Percentiles rank a stretch among this genome's conserved stretches.
phyloP scores from a whole-genome alignment of 208 protist species.

The Trypanosoma lewisi region DNA sequence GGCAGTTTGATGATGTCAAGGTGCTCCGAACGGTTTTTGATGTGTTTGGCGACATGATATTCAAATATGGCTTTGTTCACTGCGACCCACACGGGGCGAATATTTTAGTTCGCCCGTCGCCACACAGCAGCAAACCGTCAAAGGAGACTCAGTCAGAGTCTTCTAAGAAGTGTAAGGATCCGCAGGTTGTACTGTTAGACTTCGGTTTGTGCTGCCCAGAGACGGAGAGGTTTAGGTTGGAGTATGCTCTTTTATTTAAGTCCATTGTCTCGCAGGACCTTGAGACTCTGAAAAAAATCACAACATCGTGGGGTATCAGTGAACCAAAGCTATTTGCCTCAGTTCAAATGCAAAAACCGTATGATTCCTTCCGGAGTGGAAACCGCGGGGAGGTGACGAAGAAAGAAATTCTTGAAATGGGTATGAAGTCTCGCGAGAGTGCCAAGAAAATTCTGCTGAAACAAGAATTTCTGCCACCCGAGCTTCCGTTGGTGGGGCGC shows the following conservation, averaged over 20 bases:
- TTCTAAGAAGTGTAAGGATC: conserved; percentile 8
- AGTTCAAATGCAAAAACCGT: conserved; percentile 74
- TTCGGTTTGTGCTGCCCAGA: conserved; percentile 74
- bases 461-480: conserved; percentile 58
- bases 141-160: not conserved
- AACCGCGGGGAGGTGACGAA: conserved; percentile 62
- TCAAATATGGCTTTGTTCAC: conserved; percentile 93
- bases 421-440: conserved; percentile 35
- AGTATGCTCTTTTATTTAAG: conserved; percentile 80
- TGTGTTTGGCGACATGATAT: conserved; percentile 93
- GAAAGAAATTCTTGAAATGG: conserved; percentile 64
- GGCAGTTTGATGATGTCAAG: conserved; percentile 40
- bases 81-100: conserved; percentile 93
- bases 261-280: conserved; percentile 72
- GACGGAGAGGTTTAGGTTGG: conserved; percentile 69
- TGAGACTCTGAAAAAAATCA: conserved; percentile 42
- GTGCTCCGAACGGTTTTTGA: conserved; percentile 80
- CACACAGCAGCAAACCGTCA: not conserved
- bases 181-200: conserved; percentile 74
- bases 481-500: conserved; percentile 70
- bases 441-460: conserved; percentile 49
- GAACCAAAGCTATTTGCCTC: conserved; percentile 76
- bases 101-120: conserved; percentile 73
- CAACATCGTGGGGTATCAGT: conserved; percentile 66
- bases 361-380: conserved; percentile 44